Evolutionary conservation across 176 grass and related monocot species (phyloP).

Genomic region (Metroxylon sagu): DNA sequence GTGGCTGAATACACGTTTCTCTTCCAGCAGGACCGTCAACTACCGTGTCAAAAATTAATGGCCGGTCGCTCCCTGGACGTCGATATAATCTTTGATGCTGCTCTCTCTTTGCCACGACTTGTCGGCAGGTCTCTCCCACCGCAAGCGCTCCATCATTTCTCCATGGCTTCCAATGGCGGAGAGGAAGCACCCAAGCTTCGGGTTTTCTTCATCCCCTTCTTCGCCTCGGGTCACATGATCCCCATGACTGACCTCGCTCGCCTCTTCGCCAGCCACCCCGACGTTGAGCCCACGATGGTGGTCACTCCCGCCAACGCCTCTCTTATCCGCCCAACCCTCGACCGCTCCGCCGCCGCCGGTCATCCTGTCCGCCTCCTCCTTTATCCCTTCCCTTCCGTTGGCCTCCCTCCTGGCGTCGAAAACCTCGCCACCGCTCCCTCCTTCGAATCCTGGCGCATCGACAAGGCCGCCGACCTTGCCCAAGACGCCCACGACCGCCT

Average conservation of each 20-base stretch:
- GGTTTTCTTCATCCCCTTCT: constrained; percentile 75
- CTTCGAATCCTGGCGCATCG: constrained; percentile 32
- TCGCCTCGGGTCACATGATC: constrained; percentile 61
- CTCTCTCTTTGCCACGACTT: too few relatives aligned
- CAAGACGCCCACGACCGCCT: neutral
- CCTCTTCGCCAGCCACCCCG: constrained; percentile 29
- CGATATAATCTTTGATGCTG: too few relatives aligned
- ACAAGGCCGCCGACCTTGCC: constrained; percentile 31
- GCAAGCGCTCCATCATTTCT: too few relatives aligned
- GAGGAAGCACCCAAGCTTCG: constrained; percentile 16
- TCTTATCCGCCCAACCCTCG: constrained; percentile 13
- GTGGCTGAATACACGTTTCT: too few relatives aligned
- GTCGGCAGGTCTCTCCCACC: too few relatives aligned
- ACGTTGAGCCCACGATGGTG: constrained; percentile 33
- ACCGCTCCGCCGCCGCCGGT: constrained; percentile 15
- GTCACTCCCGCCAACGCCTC: constrained; percentile 43
- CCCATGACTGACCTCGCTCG: constrained; percentile 60
- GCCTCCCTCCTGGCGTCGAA: constrained; percentile 39
- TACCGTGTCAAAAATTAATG: too few relatives aligned
- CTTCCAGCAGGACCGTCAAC: too few relatives aligned
- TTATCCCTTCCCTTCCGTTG: constrained; percentile 62
- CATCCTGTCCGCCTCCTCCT: constrained; percentile 20
- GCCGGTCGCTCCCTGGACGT: too few relatives aligned
- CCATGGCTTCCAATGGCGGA: too few relatives aligned
- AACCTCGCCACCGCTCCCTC: constrained; percentile 26